Conservation (phyloP, 176 grass and related monocot genomes). For the Oryza meridionalis region DNA sequence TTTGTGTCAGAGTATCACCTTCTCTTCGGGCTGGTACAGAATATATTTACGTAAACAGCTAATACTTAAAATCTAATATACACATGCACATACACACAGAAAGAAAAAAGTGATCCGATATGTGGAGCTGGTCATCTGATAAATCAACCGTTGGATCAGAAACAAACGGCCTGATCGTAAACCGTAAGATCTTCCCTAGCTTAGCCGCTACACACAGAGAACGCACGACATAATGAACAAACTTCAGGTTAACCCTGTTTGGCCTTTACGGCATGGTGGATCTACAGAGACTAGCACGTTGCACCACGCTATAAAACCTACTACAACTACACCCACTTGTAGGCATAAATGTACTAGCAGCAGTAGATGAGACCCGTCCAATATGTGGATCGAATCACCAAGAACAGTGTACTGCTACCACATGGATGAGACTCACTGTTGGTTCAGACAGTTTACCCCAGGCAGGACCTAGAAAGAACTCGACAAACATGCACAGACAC, state of each 20-base stretch:
- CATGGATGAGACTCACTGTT: neutral
- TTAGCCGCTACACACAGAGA: neutral
- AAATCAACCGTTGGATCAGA: neutral
- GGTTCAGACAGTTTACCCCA: neutral
- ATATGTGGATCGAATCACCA: neutral
- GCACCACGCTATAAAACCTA: neutral
- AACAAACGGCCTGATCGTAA: neutral
- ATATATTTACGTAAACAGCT: neutral
- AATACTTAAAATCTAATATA: neutral
- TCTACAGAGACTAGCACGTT: neutral
- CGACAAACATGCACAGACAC: neutral
- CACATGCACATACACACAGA: neutral
- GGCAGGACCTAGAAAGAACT: neutral
- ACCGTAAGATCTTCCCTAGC: neutral
- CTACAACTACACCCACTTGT: neutral
- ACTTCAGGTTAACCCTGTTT: slow-evolving; percentile 1
- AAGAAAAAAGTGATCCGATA: neutral
- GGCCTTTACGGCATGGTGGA: neutral
- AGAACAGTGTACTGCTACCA: neutral
- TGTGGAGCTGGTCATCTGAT: neutral
- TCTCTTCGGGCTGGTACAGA: neutral
- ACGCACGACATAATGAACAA: neutral
- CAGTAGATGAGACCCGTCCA: neutral
- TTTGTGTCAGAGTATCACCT: no score
- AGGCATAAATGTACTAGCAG: neutral